Base-by-base conservation (phyloP, 495 filamentous ascomycete genomes). In the Rostrohypoxylon terebratum region DNA sequence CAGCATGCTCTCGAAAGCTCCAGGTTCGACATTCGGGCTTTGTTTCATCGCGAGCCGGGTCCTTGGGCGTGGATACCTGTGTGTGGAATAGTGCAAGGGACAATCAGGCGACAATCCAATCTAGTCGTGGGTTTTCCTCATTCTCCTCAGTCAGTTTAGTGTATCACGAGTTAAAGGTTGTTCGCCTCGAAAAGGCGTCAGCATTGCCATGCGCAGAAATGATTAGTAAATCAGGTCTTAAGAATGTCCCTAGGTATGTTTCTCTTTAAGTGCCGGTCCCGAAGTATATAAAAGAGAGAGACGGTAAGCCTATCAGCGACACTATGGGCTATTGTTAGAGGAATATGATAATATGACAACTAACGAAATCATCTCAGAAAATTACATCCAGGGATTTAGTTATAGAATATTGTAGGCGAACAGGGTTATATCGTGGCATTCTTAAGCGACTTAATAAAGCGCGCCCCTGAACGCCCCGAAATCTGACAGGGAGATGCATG, bases 31-130 rank as follows among this genome's bases (percentile, higher is more conserved):
- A 14, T 31, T 28, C 33, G 42, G 62, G 23, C 7, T 33, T 38
- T 48, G 51, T 58, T 57, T 67, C 34, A 45, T 67, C 14, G 36
- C 10, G 45, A 50, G 34, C 64, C 64, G 23, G 34, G 31, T 20
- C 64, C 55, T 60, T 38, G 64, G 64, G 20, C 59, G 38, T 57
- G 66, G 66, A 48, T 38, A 23, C 47, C 53, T 20, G 28, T 33
- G 28, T 33, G 34, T 68, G 36, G 45, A 42, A 68, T 42, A 59
- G 33, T 21, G 40, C 54, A 59, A 66, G 33, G 34, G 50, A 64
- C 14, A 33, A 47, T 55, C 18, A 28, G 34, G 50, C 14, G 53
- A n/a, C 13, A 33, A 44, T 42, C 20, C 50, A 53, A 63, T 36
- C 23, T 31, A 23, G 20, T 13, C 18, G 21, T 11, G 8, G 3